phyloP scores from a whole-genome alignment of 2,329 filamentous ascomycete species.

The Aspergillus jensenii region DNA sequence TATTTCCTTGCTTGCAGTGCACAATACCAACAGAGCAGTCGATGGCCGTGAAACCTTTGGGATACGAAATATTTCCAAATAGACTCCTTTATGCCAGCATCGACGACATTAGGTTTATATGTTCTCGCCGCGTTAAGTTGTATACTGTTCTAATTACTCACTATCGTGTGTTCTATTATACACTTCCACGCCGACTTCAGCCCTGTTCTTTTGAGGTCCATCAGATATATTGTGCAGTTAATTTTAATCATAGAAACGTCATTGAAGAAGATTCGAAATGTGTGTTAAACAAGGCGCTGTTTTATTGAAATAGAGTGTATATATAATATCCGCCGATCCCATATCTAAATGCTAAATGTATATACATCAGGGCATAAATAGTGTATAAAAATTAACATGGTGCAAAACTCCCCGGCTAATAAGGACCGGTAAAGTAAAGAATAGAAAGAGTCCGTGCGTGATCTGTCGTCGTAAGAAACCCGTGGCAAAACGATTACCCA shows the following conservation, averaged over 20 bases:
- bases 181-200: not conserved
- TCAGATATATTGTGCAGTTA: not conserved
- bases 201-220: not conserved
- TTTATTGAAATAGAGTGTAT: constrained; percentile 6
- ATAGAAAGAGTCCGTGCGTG: constrained; percentile 17
- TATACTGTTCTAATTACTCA: not conserved
- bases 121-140: not conserved
- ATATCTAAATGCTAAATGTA: constrained; percentile 6
- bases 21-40: not conserved
- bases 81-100: not conserved
- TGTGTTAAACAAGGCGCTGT: not conserved
- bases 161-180: not conserved
- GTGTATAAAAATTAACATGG: constrained; percentile 5
- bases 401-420: not conserved
- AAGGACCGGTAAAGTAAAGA: constrained; percentile 8
- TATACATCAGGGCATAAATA: constrained; percentile 16
- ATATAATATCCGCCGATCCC: constrained; percentile 1
- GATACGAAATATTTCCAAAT: not conserved
- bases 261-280: not conserved
- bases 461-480: constrained; percentile 17
- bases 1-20: not conserved
- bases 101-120: not conserved
- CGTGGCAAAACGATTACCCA: constrained; percentile 11
- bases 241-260: not conserved
- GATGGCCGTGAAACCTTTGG: not conserved